phyloP scores from a whole-genome alignment of 306 rosid genomes.

The Alnus rubra region DNA sequence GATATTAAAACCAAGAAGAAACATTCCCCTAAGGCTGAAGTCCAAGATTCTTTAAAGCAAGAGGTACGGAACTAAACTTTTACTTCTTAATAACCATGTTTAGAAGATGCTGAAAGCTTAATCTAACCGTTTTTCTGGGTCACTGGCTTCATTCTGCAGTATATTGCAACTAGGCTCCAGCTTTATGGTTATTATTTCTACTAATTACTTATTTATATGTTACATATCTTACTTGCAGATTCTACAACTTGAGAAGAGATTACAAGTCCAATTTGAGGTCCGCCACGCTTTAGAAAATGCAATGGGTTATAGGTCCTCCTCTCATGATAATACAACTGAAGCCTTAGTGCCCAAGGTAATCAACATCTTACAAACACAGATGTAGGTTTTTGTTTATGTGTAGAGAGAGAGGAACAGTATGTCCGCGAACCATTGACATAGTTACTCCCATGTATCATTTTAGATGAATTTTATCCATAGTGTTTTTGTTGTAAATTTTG shows the following conservation, averaged over 20 bases:
- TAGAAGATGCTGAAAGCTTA: neutral
- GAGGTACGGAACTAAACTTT: constrained; percentile 56
- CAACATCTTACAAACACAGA: constrained; percentile 3
- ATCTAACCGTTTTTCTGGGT: constrained; percentile 8
- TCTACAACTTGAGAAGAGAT: constrained; percentile 78
- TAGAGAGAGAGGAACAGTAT: neutral
- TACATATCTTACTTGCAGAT: constrained; percentile 51
- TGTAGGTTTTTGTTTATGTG: constrained; percentile 1
- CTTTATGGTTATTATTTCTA: neutral
- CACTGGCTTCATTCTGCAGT: constrained; percentile 9
- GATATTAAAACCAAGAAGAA: constrained; percentile 50
- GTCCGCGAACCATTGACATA: neutral
- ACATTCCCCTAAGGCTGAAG: constrained; percentile 51
- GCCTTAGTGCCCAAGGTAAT: constrained; percentile 64
- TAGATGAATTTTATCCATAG: neutral
- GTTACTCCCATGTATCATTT: neutral
- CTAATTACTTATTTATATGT: neutral
- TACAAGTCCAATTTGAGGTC: constrained; percentile 78
- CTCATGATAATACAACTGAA: constrained; percentile 46
- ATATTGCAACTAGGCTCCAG: constrained; percentile 18
- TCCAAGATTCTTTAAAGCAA: constrained; percentile 68
- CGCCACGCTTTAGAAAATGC: constrained; percentile 78
- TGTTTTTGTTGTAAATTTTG: neutral
- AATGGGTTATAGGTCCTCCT: constrained; percentile 62
- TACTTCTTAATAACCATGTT: constrained; percentile 18